Conservation (phyloP, 352 stramenopile genomes). For the Phytophthora sp. region DNA sequence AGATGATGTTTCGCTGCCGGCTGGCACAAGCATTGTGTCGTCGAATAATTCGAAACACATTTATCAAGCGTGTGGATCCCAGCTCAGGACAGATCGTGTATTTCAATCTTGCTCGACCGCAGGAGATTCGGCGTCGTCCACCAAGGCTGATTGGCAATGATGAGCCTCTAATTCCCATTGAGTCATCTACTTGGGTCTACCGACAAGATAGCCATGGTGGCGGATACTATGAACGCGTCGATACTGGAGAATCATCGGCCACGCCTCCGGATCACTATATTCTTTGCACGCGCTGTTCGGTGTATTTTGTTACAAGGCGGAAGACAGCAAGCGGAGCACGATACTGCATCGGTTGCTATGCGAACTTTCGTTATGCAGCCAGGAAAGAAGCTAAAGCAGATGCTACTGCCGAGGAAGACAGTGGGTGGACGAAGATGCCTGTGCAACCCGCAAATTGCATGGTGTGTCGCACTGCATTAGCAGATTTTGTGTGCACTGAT, state of each 20-base stretch:
- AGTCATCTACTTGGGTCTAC: conserved; percentile 71
- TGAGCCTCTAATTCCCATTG: conserved; percentile 52
- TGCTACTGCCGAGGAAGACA: conserved; percentile 14
- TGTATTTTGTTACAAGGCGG: conserved; percentile 63
- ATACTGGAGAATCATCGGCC: conserved; percentile 45
- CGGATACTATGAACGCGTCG: conserved; percentile 59
- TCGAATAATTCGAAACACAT: conserved; percentile 53
- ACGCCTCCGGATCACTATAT: conserved; percentile 60
- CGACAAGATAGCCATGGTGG: conserved; percentile 50
- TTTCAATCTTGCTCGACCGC: conserved; percentile 55
- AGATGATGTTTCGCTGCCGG: conserved; percentile 66
- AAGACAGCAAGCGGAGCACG: conserved; percentile 49
- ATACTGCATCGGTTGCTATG: conserved; percentile 73
- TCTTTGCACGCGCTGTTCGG: conserved; percentile 55
- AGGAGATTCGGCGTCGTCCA: conserved; percentile 41
- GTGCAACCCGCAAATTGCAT: conserved; percentile 63
- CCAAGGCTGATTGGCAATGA: conserved; percentile 59
- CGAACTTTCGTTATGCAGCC: conserved; percentile 23
- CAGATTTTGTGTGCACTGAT: conserved; percentile 55
- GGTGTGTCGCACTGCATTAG: conserved; percentile 58
- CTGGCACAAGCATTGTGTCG: conserved; percentile 49
- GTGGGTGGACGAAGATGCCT: conserved; percentile 60
- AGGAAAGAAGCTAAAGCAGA: conserved; percentile 8
- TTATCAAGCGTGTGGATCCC: conserved; percentile 72
- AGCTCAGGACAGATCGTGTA: conserved; percentile 57